These are phyloP conservation scores for Tetraselmis striata DNA, from an alignment of 139 green algal species.

Conservation along the genomic window DNA sequence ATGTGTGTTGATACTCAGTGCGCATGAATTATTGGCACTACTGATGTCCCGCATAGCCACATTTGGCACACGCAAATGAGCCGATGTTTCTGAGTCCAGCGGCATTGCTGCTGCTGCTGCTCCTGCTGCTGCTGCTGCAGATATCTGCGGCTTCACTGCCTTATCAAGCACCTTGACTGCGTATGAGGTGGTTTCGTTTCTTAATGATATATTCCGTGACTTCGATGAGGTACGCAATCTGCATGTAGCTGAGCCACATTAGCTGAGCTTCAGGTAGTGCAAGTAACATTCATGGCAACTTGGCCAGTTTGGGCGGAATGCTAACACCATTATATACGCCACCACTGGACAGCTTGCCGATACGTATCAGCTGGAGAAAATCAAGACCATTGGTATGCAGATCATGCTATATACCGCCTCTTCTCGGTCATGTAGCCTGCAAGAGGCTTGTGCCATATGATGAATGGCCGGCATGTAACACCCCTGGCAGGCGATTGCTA, in stretches of 20 bases:
- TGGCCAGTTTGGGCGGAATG: neutral
- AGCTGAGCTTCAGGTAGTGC: neutral
- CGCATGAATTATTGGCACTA: no score
- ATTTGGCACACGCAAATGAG: no score
- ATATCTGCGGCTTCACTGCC: neutral
- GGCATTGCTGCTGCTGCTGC: no score
- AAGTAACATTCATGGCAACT: neutral
- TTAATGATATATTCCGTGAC: neutral
- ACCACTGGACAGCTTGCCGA: neutral
- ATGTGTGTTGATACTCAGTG: no score
- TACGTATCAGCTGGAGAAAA: neutral
- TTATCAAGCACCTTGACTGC: neutral
- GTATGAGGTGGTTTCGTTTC: neutral
- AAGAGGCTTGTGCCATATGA: no score
- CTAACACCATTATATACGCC: neutral
- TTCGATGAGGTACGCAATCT: neutral
- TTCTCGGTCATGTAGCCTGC: no score
- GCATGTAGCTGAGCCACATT: no score
- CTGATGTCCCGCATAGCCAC: no score
- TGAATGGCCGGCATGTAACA: no score
- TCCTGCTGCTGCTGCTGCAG: no score
- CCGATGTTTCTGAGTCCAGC: no score
- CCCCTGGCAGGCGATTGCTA: neutral
- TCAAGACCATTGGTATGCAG: neutral
- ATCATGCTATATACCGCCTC: no score